phyloP scores from a whole-genome alignment of 495 filamentous ascomycete genomes.

The Penicillium argentinense region DNA sequence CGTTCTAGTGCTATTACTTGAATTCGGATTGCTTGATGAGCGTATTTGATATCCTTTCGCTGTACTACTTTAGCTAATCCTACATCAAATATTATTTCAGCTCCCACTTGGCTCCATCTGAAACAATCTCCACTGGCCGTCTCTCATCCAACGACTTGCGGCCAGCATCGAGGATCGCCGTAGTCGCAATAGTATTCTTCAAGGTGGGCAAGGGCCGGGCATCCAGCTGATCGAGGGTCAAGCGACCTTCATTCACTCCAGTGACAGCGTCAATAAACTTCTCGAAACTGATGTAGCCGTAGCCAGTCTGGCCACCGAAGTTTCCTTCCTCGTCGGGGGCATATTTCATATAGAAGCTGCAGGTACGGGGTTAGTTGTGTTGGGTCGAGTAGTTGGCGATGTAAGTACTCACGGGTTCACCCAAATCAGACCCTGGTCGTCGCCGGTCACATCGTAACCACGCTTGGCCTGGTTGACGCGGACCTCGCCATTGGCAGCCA shows the following conservation, averaged over 20 bases:
- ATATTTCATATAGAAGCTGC: conserved; percentile 89
- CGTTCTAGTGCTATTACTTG: too few relatives aligned
- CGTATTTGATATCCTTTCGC: neutral
- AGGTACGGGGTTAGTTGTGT: neutral
- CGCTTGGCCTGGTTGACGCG: conserved; percentile 91
- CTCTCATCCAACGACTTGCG: conserved; percentile 78
- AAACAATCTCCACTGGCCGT: conserved; percentile 70
- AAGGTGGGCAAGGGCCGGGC: conserved; percentile 78
- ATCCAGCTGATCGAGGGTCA: conserved; percentile 74
- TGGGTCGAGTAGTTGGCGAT: too few relatives aligned
- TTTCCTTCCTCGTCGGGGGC: conserved; percentile 94
- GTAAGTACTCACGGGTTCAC: conserved; percentile 75
- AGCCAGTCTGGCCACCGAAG: conserved; percentile 86
- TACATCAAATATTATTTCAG: conserved; percentile 61
- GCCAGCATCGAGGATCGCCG: conserved; percentile 87
- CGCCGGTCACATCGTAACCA: conserved; percentile 90
- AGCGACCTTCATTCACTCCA: conserved; percentile 68
- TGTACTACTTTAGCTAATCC: too few relatives aligned
- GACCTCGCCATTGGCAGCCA: conserved; percentile 81
- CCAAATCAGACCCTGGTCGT: conserved; percentile 71
- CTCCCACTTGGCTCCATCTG: conserved; percentile 63
- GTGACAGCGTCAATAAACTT: conserved; percentile 91
- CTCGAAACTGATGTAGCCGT: conserved; percentile 92
- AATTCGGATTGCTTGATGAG: too few relatives aligned
- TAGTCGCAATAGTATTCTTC: conserved; percentile 85